phyloP scores from a whole-genome alignment of 306 rosid species.

The Prosopis cineraria region DNA sequence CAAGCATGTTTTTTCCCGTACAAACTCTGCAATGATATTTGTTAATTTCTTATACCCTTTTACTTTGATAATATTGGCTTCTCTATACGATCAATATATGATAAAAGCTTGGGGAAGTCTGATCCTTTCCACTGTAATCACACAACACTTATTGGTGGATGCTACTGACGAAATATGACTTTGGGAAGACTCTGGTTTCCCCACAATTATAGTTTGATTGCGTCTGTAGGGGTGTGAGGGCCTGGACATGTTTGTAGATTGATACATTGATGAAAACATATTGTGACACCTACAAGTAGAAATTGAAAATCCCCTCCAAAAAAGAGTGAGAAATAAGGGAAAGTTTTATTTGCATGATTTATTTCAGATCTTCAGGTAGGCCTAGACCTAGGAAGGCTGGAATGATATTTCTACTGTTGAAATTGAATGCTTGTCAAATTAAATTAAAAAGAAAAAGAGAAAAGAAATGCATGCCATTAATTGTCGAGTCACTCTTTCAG shows the following conservation, averaged over 20 bases:
- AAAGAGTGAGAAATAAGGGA: background rate
- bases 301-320: background rate
- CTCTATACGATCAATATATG: background rate
- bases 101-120: background rate
- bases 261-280: background rate
- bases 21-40: background rate
- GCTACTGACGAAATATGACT: no score
- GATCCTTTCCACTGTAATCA: background rate
- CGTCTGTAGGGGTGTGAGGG: background rate
- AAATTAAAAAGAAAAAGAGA: background rate
- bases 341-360: slow-evolving; percentile 1
- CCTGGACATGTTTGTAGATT: background rate
- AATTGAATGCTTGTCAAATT: slow-evolving; percentile 3
- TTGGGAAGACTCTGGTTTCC: background rate
- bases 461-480: background rate
- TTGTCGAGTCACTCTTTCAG: slow-evolving; percentile 40
- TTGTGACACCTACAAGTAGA: background rate
- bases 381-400: background rate
- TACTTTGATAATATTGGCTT: background rate
- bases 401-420: background rate
- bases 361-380: background rate
- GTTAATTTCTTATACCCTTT: no score
- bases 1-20: no score
- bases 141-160: no score
- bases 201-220: background rate